Evolutionary conservation across 2,329 filamentous ascomycete genomes (phyloP), one percentile per base, ranked within the genome.

Genomic region (Xylaria sp.): DNA sequence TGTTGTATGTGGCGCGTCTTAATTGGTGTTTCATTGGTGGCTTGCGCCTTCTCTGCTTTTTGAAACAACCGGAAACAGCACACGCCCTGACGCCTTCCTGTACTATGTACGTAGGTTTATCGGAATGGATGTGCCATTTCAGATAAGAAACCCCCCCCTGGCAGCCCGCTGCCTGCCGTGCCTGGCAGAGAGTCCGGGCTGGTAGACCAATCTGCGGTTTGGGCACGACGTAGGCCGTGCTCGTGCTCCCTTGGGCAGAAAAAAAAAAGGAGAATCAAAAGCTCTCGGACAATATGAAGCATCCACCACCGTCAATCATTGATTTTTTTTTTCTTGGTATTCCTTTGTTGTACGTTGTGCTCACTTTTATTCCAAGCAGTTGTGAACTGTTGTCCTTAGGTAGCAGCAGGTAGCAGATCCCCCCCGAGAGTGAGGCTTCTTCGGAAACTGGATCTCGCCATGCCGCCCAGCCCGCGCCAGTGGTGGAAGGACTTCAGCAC

Each of bases 191-290:
- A n/a, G n/a, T n/a, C n/a, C n/a, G n/a, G n/a, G n/a, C n/a, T n/a
- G n/a, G n/a, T n/a, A n/a, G n/a, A n/a, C 18, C 34, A 57, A 57
- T 60, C 52, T 58, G 52, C 44, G 57, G 52, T 57, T 60, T 60
- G 57, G 51, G 46, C 57, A 60, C 39, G 11, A 44, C 40, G 50
- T 24, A 57, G 39, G 46, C 57, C 57, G 57, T 60, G 57, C 57
- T 53, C 22, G 40, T 60, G 57, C 57, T 50, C 26, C 43, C 18
- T 53, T 24, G 39, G 45, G 44, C 44, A 44, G 18, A 22, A 50
- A 39, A 55, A 39, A 6, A 17, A 53, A 43, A 54, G 20, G 20
- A n/a, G 20, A 50, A 57, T 43, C 40, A 19, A 42, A 42, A n/a
- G 19, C 16, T 38, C n/a, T 44, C 26, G 44, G n/a, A 50, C 34